Base-by-base conservation (phyloP, 805 yeast genomes). In the Teunomyces kruisii region DNA sequence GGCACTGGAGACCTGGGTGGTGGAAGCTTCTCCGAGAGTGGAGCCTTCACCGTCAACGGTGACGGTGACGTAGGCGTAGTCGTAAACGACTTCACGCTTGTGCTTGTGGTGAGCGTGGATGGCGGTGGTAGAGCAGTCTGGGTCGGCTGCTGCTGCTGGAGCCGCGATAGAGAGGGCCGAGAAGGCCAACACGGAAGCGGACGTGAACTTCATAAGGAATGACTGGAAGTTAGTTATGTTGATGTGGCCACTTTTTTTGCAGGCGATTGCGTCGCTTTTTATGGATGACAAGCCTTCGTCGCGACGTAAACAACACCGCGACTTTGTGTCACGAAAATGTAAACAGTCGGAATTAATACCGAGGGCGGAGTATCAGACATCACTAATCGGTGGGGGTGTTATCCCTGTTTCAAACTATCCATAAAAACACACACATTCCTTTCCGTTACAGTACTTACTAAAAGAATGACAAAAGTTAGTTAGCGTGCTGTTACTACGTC, bases 71-170 rank as follows among this genome's bases (percentile, higher is more conserved):
- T 68, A 62, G 29, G 73, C 76, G 50, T 75, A 74, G 57, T 75
- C 78, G 48, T 74, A 70, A 35, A 78, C 84, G 51, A 75, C 76
- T 39, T 79, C 83, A 70, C 81, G 76, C 65, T 73, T 80, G 65
- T 76, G 83, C 62, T 68, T 78, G 68, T 76, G 84, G 70, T 83
- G 86, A 47, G 74, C 74, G 68, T 82, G 87, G 58, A 65, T 62
- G 44, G 61, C 64, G 57, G 73, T 67, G 45, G 75, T 66, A 57
- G 72, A 60, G 51, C 77, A 74, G 48, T 61, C 73, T 40, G 50
- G 56, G 16, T 43, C 53, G 15, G 62, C 57, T 39, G 64, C 62
- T 9, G 30, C 58, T 17, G 61, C 56, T 15, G 67, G 62, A 15
- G 56, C 56, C 32, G 57, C 52, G 17, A 42, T 9, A 3, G 50